Evolutionary conservation across 1,139 yeast species (phyloP), one percentile per base, ranked within the genome.

Genomic region (Saccharomyces hybrid): DNA sequence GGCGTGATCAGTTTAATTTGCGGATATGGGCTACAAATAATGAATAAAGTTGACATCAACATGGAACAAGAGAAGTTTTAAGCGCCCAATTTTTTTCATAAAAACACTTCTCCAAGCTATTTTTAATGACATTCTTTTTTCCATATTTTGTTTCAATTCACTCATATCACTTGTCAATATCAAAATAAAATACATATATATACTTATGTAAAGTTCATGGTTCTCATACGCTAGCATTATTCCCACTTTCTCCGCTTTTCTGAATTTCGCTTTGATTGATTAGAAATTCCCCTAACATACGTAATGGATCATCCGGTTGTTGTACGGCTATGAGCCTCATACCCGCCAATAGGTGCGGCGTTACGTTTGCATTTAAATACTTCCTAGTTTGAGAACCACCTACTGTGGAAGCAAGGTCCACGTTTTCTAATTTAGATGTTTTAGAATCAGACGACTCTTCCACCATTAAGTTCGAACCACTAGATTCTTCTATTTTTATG

Each of bases 351-450:
- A 91, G 69, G 27, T 80, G 80, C 19, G 79, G 80, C 0, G 96
- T 86, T 47, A 91, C 78, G 56, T 86, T 77, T 59, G 81, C 75
- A 66, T 90, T 88, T 58, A 91, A 75, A 77, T 90, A 91, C 62
- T 78, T 81, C 61, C 98, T 79, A 2, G 89, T 77, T 0, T 88
- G 83, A 0, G 96, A 87, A 0, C 97, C 97, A 14, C 93, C 95
- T 8, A 85, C 83, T 16, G 84, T 76, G 59, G 83, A 86, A 46
- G 78, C 76, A 16, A 62, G 32, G 53, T 65, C 59, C 16, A 65
- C 51, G 27, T 53, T 44, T 49, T 56, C 56, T 38, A 51, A 29
- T 49, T 58, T 51, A 38, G 49, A 19, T 51, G 57, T n/a, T 57
- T 57, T 29, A 8, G 31, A 41, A 21, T 29, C 29, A 27, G 44